Conservation (phyloP, 1,284 basidiomycete species). For the Dichomitus squalens region DNA sequence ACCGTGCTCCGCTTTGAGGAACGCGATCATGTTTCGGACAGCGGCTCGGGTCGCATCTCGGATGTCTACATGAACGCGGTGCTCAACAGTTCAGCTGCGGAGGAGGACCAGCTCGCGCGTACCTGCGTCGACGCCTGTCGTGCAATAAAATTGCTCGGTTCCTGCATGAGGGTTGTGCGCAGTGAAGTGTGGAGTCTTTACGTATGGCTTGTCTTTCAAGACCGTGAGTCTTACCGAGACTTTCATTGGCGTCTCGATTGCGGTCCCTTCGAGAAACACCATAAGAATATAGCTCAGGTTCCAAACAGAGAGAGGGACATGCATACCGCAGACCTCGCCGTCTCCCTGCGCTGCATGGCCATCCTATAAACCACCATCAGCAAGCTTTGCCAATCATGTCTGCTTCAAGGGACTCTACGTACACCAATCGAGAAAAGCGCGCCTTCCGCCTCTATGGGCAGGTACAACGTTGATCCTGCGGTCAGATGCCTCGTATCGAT, state of each 20-base stretch:
- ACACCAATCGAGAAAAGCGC: slow-evolving; percentile 64
- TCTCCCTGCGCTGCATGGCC: slow-evolving; percentile 69
- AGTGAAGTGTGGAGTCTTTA: slow-evolving; percentile 58
- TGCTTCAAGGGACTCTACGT: slow-evolving; percentile 25
- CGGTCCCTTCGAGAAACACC: slow-evolving; percentile 44
- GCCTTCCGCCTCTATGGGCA: slow-evolving; percentile 62
- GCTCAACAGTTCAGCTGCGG: neutral
- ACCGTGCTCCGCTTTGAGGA: slow-evolving; percentile 44
- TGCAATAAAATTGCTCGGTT: slow-evolving; percentile 53
- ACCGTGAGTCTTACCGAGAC: slow-evolving; percentile 58
- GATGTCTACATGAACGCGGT: slow-evolving; percentile 40
- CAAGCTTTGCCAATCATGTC: neutral
- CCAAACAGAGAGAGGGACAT: neutral
- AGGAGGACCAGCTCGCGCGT: neutral
- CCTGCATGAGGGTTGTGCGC: slow-evolving; percentile 29
- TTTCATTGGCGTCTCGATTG: slow-evolving; percentile 64
- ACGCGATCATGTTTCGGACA: slow-evolving; percentile 58
- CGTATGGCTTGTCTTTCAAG: slow-evolving; percentile 55
- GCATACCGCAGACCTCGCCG: slow-evolving; percentile 59
- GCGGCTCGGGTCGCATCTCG: slow-evolving; percentile 56
- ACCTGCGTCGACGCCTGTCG: slow-evolving; percentile 56
- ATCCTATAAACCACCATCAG: slow-evolving; percentile 40
- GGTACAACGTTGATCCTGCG: slow-evolving; percentile 53
- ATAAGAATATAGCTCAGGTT: neutral
- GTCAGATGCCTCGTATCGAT: slow-evolving; percentile 59